phyloP scores from a whole-genome alignment of 768 basidiomycete genomes.

The Boletus subcaerulescens region DNA sequence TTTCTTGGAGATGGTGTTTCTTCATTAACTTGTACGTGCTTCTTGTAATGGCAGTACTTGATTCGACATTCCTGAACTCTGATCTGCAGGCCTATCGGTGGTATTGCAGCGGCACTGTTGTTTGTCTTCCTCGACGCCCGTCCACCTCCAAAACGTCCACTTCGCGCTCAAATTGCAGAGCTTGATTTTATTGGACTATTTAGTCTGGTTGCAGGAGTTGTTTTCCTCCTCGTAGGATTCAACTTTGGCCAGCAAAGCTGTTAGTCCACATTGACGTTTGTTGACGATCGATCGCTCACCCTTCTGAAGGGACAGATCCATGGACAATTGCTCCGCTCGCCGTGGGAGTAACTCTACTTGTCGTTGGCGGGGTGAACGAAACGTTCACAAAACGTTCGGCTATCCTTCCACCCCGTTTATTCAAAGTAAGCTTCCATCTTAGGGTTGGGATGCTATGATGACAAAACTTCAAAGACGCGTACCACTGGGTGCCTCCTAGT shows the following conservation, averaged over 20 bases:
- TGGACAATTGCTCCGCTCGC: constrained; percentile 56
- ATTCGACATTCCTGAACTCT: too few relatives aligned
- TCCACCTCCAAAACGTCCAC: constrained; percentile 56
- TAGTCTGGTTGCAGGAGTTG: constrained; percentile 60
- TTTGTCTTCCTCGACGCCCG: constrained; percentile 76
- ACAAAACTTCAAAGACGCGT: constrained; percentile 48
- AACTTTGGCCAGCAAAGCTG: constrained; percentile 65
- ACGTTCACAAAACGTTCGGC: constrained; percentile 57
- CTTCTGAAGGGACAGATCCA: constrained; percentile 47
- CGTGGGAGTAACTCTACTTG: constrained; percentile 50
- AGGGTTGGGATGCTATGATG: not conserved
- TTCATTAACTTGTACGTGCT: constrained; percentile 63
- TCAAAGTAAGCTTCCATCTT: constrained; percentile 45
- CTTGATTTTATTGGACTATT: constrained; percentile 57
- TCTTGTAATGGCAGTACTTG: too few relatives aligned
- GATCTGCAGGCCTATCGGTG: constrained; percentile 62
- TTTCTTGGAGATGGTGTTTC: constrained; percentile 82
- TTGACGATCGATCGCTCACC: not conserved
- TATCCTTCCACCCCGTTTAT: constrained; percentile 71
- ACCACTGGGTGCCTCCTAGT: constrained; percentile 64
- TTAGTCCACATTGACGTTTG: constrained; percentile 31
- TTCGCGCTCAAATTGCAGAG: constrained; percentile 53
- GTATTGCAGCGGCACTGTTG: constrained; percentile 53
- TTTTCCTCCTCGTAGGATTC: constrained; percentile 70
- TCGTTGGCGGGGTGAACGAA: constrained; percentile 56